Evolutionary conservation across 75 land plant species (phyloP).

Genomic region (Cupressus sempervirens): DNA sequence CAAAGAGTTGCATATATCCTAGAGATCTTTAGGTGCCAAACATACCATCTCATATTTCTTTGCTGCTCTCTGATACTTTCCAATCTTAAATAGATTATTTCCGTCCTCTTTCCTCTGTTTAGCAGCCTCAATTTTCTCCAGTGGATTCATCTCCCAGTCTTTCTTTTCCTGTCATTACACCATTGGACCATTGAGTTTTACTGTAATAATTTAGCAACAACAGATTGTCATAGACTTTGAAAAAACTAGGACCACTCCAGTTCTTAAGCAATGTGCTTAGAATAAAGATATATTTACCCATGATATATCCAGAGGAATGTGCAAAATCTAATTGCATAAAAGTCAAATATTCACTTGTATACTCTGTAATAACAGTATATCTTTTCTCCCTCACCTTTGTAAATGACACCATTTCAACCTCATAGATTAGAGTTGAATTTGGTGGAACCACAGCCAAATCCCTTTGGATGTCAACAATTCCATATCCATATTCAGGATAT

Average conservation of each 20-base stretch:
- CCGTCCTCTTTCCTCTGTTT: constrained; percentile 69
- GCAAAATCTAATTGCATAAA: neutral
- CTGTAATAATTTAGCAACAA: neutral
- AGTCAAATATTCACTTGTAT: neutral
- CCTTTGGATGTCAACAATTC: constrained; percentile 20
- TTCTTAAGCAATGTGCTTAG: neutral
- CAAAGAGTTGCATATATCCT: neutral
- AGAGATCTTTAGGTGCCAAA: neutral
- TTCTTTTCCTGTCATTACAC: constrained; percentile 49
- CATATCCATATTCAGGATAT: constrained; percentile 51
- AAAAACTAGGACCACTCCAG: neutral
- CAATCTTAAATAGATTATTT: constrained; percentile 53
- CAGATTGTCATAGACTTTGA: neutral
- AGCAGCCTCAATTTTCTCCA: constrained; percentile 63
- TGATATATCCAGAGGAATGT: neutral
- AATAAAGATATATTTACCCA: neutral
- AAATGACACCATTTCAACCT: constrained; percentile 49
- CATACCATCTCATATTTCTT: constrained; percentile 72
- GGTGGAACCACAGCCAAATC: constrained; percentile 44
- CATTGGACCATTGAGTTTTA: constrained; percentile 6
- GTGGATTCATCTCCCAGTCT: constrained; percentile 67
- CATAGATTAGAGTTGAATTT: constrained; percentile 39
- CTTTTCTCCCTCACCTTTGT: constrained; percentile 27
- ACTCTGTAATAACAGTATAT: neutral
- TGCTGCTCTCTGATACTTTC: constrained; percentile 56